These are phyloP conservation scores for Aspergillus cavernicola DNA, from an alignment of 495 filamentous ascomycete genomes.

Conservation along the genomic window DNA sequence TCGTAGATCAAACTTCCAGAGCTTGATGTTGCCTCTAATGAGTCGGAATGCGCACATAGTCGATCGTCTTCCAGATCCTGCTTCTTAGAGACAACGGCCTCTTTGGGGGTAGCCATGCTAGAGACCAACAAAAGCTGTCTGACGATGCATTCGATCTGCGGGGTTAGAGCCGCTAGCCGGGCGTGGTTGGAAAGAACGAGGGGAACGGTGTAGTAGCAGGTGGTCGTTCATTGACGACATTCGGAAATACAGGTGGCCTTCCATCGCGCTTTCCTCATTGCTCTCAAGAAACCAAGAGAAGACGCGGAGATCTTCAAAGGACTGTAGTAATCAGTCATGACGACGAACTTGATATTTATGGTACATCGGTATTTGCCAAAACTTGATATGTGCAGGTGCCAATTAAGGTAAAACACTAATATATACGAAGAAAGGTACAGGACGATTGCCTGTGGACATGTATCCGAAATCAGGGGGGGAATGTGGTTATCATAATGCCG, in stretches of 20 bases:
- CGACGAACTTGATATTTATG: background rate
- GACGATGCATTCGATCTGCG: background rate
- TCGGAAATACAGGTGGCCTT: background rate
- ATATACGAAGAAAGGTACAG: conserved; percentile 21
- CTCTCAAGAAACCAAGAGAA: background rate
- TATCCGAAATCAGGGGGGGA: background rate
- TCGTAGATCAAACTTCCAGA: conserved; percentile 43
- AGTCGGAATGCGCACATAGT: conserved; percentile 24
- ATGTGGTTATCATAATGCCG: conserved; percentile 41
- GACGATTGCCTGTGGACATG: conserved; percentile 1
- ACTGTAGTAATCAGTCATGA: background rate
- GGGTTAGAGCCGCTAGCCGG: background rate
- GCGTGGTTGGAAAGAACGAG: background rate
- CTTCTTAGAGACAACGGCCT: background rate
- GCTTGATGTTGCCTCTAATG: conserved; percentile 33
- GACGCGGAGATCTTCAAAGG: background rate
- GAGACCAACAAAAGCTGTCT: background rate
- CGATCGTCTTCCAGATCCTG: background rate
- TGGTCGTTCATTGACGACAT: background rate
- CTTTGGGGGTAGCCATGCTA: background rate
- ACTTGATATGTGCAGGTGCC: conserved; percentile 12
- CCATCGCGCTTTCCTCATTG: conserved; percentile 13
- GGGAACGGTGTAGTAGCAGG: background rate
- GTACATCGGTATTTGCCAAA: conserved; percentile 7
- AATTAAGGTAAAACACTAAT: conserved; percentile 16